Base-by-base conservation (phyloP, 345 rosid species). In the Eucalyptus coolabah region DNA sequence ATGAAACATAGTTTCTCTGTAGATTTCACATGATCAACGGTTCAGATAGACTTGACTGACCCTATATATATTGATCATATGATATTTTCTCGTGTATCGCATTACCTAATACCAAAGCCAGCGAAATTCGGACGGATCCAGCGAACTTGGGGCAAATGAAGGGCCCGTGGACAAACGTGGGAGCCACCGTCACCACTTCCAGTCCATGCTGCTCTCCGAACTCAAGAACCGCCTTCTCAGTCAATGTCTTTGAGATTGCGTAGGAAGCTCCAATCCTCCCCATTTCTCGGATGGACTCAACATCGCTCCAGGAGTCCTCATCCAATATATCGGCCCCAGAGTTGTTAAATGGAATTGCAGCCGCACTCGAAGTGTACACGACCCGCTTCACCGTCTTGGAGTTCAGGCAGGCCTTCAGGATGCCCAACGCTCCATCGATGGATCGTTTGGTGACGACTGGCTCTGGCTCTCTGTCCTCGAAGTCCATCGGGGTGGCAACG, bases 311-410 rank as follows among this genome's bases (percentile, higher is more conserved):
- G 9, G 18, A 90, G 26, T 90, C 88, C 92, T 93, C 95, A 49
- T 93, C 95, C 91, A 87, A 32, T 12, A 50, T 40, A 4, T 91
- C 67, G 28, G 44, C 49, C 37, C 19, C 83, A 8, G 37, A 88
- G 44, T 15, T 65, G 51, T 60, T 89, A 13, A 34, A 12, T 34
- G 0, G 1, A 34, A 90, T 90, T 1, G 94, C 83, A 1, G 93
- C 21, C 9, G 89, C 72, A 40, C 97, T 95, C 9, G 97, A 95
- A 77, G 97, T 95, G 93, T 94, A 97, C 13, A 96, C 93, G 6
- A 95, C 93, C 9, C 95, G 91, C 90, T 93, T 94, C 51, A 97
- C 96, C 1, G 95, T 95, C 88, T 92, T 93, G 28, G 95, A 89
- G 15, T 93, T 91, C 88, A 92, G 50, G 92, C 95, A 95, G 9